These are phyloP conservation scores for Torulaspora delbrueckii DNA, from an alignment of 805 yeast genomes.

Conservation along the genomic window DNA sequence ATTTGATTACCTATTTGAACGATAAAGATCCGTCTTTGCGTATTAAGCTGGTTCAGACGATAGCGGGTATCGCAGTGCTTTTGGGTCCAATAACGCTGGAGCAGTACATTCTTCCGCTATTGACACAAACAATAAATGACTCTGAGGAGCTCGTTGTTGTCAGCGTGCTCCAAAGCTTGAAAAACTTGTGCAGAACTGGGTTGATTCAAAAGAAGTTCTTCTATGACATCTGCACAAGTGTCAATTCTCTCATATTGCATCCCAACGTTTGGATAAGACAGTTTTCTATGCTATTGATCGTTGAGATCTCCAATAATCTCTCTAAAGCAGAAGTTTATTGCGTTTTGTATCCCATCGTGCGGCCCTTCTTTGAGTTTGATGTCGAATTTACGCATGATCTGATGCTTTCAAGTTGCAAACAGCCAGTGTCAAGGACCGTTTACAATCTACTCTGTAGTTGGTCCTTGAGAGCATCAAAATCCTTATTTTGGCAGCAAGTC, in stretches of 20 bases:
- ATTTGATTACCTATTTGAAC: conserved; percentile 84
- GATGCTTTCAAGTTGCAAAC: conserved; percentile 60
- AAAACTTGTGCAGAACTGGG: conserved; percentile 53
- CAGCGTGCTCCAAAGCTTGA: conserved; percentile 56
- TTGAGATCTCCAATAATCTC: conserved; percentile 57
- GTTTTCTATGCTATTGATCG: conserved; percentile 54
- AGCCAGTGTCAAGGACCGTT: conserved; percentile 61
- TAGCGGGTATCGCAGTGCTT: conserved; percentile 69
- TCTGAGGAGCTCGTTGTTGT: conserved; percentile 77
- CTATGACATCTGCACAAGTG: conserved; percentile 50
- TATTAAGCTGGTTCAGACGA: conserved; percentile 63
- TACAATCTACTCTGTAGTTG: conserved; percentile 63
- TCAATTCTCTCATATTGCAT: conserved; percentile 62
- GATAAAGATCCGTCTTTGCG: conserved; percentile 67
- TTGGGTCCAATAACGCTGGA: conserved; percentile 80
- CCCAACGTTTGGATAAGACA: conserved; percentile 86
- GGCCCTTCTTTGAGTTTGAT: conserved; percentile 74
- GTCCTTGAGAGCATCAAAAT: conserved; percentile 60
- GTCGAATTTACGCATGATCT: conserved; percentile 63
- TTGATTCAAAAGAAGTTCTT: conserved; percentile 46
- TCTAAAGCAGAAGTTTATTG: conserved; percentile 79
- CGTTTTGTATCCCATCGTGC: conserved; percentile 71
- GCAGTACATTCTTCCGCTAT: conserved; percentile 79
- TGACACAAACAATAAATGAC: conserved; percentile 79
- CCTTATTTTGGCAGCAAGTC: conserved; percentile 74